These are phyloP conservation scores for Cladosporium halotolerans DNA, from an alignment of 2,329 filamentous ascomycete species.

Conservation along the genomic window DNA sequence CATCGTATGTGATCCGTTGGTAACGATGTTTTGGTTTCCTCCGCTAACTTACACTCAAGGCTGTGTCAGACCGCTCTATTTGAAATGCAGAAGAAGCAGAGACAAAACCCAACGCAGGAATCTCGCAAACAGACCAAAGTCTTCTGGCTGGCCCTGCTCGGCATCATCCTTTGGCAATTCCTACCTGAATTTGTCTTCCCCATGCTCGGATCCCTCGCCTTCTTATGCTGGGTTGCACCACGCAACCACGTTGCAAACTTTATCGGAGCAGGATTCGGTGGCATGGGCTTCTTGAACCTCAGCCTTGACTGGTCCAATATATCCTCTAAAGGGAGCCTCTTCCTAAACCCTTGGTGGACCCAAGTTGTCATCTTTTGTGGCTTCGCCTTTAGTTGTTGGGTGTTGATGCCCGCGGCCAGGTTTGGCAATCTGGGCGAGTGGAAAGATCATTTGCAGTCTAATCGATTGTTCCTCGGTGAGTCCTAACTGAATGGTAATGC, in stretches of 20 bases:
- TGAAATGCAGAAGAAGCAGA: conserved; percentile 49
- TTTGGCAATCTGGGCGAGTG: conserved; percentile 50
- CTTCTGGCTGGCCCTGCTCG: conserved; percentile 50
- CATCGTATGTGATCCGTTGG: conserved; percentile 38
- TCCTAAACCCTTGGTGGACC: conserved; percentile 53
- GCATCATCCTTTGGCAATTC: conserved; percentile 56
- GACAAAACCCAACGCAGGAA: conserved; percentile 43
- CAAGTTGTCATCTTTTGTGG: conserved; percentile 47
- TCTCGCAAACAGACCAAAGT: conserved; percentile 51
- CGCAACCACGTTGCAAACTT: conserved; percentile 54
- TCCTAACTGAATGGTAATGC: neutral
- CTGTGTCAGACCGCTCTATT: conserved; percentile 48
- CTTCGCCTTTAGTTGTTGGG: conserved; percentile 41
- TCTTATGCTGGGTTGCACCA: conserved; percentile 59
- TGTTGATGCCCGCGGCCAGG: conserved; percentile 53
- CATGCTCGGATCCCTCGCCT: conserved; percentile 53
- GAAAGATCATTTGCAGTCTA: conserved; percentile 53
- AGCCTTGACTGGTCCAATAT: conserved; percentile 58
- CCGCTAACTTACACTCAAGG: conserved; percentile 18
- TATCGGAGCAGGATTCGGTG: conserved; percentile 54
- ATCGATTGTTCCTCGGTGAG: conserved; percentile 34
- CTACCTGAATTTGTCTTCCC: conserved; percentile 56
- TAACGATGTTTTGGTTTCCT: neutral
- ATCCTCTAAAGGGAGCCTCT: conserved; percentile 43
- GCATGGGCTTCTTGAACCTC: conserved; percentile 53